Percentiles rank a stretch among this genome's conserved stretches.
Conservation (phyloP, 2,329 filamentous ascomycete genomes). For the Ophiocordyceps camponoti-rufipedis region DNA sequence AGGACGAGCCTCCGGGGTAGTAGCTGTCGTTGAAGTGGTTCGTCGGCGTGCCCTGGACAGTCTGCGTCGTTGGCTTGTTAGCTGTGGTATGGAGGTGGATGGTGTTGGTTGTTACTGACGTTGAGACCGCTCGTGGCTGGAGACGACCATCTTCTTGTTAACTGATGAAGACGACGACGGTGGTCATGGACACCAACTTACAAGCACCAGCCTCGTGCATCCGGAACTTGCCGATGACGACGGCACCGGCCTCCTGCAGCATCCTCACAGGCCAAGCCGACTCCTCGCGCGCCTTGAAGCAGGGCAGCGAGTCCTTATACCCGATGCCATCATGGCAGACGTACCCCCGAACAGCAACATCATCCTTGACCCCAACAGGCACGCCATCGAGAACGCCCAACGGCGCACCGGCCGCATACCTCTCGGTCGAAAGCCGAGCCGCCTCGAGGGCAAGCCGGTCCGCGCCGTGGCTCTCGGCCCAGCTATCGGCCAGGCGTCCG, state of each 20-base stretch:
- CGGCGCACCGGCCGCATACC: constrained; percentile 49
- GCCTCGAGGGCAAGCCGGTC: constrained; percentile 43
- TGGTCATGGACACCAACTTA: constrained; percentile 13
- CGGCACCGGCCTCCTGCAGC: constrained; percentile 55
- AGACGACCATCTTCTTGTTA: not conserved
- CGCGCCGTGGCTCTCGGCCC: constrained; percentile 43
- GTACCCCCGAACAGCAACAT: constrained; percentile 55
- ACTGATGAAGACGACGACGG: not conserved
- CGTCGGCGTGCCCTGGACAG: constrained; percentile 51
- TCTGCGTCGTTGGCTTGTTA: constrained; percentile 11
- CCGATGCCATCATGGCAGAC: constrained; percentile 46
- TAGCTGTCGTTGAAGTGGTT: constrained; percentile 64
- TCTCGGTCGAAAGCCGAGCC: constrained; percentile 52
- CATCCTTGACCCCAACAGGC: constrained; percentile 71
- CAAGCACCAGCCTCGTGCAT: constrained; percentile 67
- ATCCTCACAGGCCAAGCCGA: constrained; percentile 55
- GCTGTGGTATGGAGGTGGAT: not conserved
- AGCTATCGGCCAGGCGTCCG: constrained; percentile 41
- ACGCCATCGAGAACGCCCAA: constrained; percentile 63
- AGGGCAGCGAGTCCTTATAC: constrained; percentile 32
- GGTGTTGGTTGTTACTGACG: constrained; percentile 15
- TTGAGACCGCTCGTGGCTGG: constrained; percentile 71
- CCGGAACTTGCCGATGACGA: constrained; percentile 57
- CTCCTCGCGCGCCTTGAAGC: constrained; percentile 29
- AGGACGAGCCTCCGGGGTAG: constrained; percentile 68